phyloP scores from a whole-genome alignment of 257 asterid species.

The Knoxia roxburghii region DNA sequence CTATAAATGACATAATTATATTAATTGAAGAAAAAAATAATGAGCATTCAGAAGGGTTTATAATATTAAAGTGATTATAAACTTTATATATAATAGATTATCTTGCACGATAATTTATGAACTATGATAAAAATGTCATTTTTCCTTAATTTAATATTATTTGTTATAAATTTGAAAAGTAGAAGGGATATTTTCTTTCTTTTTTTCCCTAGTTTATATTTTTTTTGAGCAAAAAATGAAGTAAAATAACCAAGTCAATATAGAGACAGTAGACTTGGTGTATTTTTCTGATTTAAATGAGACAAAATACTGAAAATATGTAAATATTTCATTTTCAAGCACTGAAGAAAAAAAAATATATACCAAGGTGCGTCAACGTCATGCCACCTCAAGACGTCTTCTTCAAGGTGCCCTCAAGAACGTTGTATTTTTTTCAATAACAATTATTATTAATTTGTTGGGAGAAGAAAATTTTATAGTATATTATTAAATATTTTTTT shows the following conservation, averaged over 20 bases:
- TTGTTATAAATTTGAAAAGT: no score
- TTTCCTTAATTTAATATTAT: no score
- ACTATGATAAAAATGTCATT: no score
- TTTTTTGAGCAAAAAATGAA: background rate
- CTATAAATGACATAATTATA: no score
- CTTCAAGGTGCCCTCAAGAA: background rate
- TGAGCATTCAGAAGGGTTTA: no score
- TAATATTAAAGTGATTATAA: no score
- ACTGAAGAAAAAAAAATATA: background rate
- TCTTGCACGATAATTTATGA: no score
- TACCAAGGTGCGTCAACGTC: background rate
- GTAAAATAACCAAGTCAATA: slow-evolving; percentile 1
- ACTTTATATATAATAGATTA: no score
- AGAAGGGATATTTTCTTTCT: no score
- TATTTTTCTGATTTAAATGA: background rate
- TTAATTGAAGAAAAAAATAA: no score
- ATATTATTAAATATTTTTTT: background rate
- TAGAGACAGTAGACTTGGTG: background rate
- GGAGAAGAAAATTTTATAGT: background rate
- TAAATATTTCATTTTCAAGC: slow-evolving; percentile 6
- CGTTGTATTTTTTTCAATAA: no score
- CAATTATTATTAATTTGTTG: background rate
- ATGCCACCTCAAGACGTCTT: slow-evolving; percentile 2
- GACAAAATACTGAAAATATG: background rate
- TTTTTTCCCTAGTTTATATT: background rate